Evolutionary conservation across 2,329 filamentous ascomycete genomes (phyloP), one percentile per base, ranked within the genome.

Genomic region (Aspergillus hiratsukae): DNA sequence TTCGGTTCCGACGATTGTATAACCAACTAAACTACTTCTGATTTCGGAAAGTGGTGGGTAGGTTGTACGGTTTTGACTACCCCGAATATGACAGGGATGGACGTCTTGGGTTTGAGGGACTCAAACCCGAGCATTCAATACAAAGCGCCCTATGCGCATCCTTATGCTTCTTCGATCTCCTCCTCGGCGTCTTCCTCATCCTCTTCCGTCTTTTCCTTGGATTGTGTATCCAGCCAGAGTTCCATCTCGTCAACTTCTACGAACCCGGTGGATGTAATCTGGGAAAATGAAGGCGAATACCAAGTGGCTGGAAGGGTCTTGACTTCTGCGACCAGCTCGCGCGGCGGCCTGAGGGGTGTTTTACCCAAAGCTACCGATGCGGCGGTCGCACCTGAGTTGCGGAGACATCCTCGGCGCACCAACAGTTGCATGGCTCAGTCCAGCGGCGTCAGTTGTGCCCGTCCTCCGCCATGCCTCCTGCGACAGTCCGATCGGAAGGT

Each of bases 401-500:
- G 75, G 48, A 74, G 69, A 69, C 76, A 85, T 69, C 83, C 82
- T 64, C 80, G 83, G 67, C 80, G 83, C 57, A 76, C 75, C 56
- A 72, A 67, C 60, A 67, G 82, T 60, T 83, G 81, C 51, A 80
- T 77, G 56, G 78, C 77, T 61, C 82, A 83, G 59, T 75, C 81
- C 31, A 67, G 61, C 59, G 71, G 66, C 61, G 62, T 64, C 54
- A 57, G 70, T 40, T 80, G 82, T 66, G 75, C 83, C 63, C 83
- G 83, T 65, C 81, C 83, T 66, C 88, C 89, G 66, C 90, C 93
- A 51, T 78, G 87, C 57, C 83, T 97, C 62, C 82, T 92, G 61
- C 88, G 92, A 68, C 92, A 97, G 79, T 85, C 86, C 69, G 91
- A 97, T 77, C 89, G 92, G 72, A 96, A 96, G 81, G 84, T 90